Conservation (phyloP, 1,139 yeast genomes). For the Protomyces macrosporus region DNA sequence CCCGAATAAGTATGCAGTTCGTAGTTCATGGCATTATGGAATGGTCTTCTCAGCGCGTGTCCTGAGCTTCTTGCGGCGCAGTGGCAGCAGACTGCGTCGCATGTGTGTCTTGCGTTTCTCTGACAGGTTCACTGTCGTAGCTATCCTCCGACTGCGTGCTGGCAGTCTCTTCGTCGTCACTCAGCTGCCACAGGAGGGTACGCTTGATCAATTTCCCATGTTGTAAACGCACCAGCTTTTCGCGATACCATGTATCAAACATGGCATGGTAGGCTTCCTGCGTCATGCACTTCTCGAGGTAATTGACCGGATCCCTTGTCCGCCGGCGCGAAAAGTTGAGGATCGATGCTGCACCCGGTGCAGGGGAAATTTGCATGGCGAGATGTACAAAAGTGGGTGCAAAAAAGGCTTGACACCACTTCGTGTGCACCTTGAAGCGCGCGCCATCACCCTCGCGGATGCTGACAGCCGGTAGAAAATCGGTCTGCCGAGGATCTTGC, state of each 20-base stretch:
- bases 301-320: neutral
- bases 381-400: neutral
- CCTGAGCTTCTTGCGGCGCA: too few relatives aligned
- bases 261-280: neutral
- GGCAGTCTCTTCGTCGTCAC: too few relatives aligned
- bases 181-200: too few relatives aligned
- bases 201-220: too few relatives aligned
- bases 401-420: neutral
- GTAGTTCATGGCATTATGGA: too few relatives aligned
- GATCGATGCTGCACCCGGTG: neutral
- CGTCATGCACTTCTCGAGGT: neutral
- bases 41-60: too few relatives aligned
- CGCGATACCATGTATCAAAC: neutral
- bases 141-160: too few relatives aligned
- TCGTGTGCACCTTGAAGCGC: neutral
- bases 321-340: neutral
- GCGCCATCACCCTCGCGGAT: neutral
- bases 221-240: too few relatives aligned
- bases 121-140: too few relatives aligned
- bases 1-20: too few relatives aligned
- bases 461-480: neutral
- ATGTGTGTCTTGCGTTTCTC: too few relatives aligned
- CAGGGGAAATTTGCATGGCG: neutral
- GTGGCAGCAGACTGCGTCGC: too few relatives aligned
- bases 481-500: neutral